A percentile compares a stretch with the other conserved stretches of the same genome.
phyloP scores from a whole-genome alignment of 2,329 filamentous ascomycete genomes.

The Stemphylium vesicarium region DNA sequence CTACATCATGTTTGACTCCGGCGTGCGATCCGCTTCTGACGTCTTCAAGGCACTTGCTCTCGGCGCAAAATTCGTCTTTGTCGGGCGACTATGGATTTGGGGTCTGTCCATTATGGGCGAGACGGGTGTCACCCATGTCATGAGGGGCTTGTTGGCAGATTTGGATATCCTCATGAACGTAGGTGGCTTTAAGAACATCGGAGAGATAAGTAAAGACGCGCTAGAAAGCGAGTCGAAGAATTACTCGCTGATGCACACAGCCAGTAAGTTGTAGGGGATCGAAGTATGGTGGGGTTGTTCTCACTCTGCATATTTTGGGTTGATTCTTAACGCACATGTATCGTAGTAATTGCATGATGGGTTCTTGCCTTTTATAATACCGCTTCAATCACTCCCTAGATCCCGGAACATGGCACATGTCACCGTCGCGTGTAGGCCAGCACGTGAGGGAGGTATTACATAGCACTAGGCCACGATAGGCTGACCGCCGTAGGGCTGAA shows the following conservation, averaged over 20 bases:
- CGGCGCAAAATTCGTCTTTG: constrained; percentile 67
- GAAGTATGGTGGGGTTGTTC: background rate
- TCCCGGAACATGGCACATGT: background rate
- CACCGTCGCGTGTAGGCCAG: background rate
- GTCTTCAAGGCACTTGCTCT: constrained; percentile 67
- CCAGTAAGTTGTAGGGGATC: constrained; percentile 29
- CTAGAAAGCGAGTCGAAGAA: constrained; percentile 35
- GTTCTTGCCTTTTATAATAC: background rate
- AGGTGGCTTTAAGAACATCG: constrained; percentile 60
- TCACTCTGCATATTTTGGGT: too few relatives aligned
- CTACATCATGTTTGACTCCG: constrained; percentile 67
- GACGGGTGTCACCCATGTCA: constrained; percentile 65
- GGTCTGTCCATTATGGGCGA: constrained; percentile 66
- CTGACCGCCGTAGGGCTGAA: constrained; percentile 18
- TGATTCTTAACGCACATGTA: background rate
- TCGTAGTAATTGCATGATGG: background rate
- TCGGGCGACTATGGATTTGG: constrained; percentile 67
- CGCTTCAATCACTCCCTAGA: background rate
- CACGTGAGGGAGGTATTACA: background rate
- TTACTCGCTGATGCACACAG: constrained; percentile 30
- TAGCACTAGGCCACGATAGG: constrained; percentile 11
- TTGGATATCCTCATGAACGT: constrained; percentile 68
- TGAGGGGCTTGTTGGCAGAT: constrained; percentile 67
- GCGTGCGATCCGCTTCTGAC: constrained; percentile 63
- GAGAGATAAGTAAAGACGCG: constrained; percentile 56